Evolutionary conservation across 2,329 filamentous ascomycete genomes (phyloP).

Genomic region (Neofusicoccum cordaticola): DNA sequence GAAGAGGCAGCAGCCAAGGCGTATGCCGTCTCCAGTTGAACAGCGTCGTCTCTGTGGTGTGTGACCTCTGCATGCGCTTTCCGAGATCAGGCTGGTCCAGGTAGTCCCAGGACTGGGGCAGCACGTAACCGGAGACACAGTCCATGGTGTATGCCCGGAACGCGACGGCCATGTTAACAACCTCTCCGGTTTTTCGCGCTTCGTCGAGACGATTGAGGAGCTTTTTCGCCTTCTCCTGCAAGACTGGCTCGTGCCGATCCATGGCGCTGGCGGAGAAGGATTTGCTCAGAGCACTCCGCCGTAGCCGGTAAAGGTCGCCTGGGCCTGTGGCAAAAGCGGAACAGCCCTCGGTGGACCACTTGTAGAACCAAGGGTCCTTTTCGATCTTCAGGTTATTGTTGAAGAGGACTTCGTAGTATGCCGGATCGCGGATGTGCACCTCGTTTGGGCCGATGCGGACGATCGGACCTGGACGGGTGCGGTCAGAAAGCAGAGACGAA

Average conservation of each 20-base stretch:
- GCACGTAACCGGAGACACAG: background rate
- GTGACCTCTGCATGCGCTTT: background rate
- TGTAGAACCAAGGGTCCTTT: conserved; percentile 20
- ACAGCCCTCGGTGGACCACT: background rate
- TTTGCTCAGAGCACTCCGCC: conserved; percentile 15
- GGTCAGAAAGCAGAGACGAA: background rate
- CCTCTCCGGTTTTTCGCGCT: background rate
- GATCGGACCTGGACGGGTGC: conserved; percentile 25
- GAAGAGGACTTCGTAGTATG: conserved; percentile 23
- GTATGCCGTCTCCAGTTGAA: background rate
- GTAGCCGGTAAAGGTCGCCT: conserved; percentile 23
- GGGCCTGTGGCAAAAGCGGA: conserved; percentile 1
- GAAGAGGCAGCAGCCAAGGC: background rate
- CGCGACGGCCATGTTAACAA: background rate
- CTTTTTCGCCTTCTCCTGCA: conserved; percentile 18
- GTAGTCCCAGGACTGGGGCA: background rate
- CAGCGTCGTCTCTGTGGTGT: background rate
- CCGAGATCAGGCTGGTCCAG: background rate
- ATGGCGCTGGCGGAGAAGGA: conserved; percentile 19
- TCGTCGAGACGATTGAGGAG: conserved; percentile 15
- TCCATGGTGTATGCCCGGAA: background rate
- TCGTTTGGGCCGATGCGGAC: conserved; percentile 34
- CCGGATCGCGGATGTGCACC: conserved; percentile 27
- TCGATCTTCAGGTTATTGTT: background rate
- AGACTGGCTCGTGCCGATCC: conserved; percentile 2